Evolutionary conservation across 805 yeast species (phyloP), one percentile per base, ranked within the genome.

Genomic region (Torulaspora gathmanii): DNA sequence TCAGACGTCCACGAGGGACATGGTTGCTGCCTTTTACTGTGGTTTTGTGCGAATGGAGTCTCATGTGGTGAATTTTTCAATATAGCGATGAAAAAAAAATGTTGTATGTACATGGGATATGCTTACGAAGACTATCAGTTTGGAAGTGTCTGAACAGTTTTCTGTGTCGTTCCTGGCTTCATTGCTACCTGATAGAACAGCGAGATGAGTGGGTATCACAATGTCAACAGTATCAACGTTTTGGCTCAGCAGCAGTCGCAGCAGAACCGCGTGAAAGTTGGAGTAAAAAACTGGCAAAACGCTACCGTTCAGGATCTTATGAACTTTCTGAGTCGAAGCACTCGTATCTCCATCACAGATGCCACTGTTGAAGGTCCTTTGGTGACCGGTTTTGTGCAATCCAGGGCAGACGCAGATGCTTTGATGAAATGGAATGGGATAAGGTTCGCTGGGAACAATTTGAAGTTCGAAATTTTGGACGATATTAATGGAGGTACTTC

Each of bases 241-340:
- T 15, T 57, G 38, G 65, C 64, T 6, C 61, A 56, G 37, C 64
- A 60, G 40, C 54, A 55, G 33, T 52, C 51, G 13, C 47, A 46
- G 37, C 65, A 63, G 40, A 72, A 69, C 39, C 53, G 64, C 27
- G 70, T 78, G 4, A 70, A 74, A 3, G 74, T 88, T 9, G 87
- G 84, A 51, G 73, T 88, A 9, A 68, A 73, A 30, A 87, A 89
- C 36, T 89, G 96, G 96, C 81, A 83, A 48, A 86, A 87, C 49
- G 95, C 89, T 1, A 63, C 83, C 1, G 72, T 74, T 48, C 80
- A 75, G 15, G 95, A 88, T 47, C 70, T 88, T 47, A 71, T 84
- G 8, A 70, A 72, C 30, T 90, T 89, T 63, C 64, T 89, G 12
- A 75, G 80, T 40, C 73, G 95, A 51, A 86, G 84, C 58, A 69